These are phyloP conservation scores for Capronia americana DNA, from an alignment of 2,329 filamentous ascomycete species.

Conservation along the genomic window DNA sequence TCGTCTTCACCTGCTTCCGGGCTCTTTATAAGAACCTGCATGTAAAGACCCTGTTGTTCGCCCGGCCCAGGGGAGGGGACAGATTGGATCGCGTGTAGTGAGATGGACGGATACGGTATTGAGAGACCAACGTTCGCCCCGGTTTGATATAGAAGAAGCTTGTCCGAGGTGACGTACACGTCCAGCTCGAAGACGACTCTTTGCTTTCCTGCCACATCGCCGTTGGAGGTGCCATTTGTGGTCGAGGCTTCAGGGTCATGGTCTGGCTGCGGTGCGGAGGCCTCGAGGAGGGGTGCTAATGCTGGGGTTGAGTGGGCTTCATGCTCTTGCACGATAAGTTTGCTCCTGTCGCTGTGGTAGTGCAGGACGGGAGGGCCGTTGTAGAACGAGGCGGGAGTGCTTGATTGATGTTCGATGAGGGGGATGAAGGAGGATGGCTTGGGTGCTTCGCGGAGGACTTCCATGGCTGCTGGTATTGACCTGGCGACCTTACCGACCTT, in stretches of 20 bases:
- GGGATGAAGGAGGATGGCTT: constrained; percentile 50
- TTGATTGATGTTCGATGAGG: constrained; percentile 54
- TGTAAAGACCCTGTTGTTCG: constrained; percentile 53
- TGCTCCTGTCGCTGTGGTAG: constrained; percentile 54
- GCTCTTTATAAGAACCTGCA: constrained; percentile 48
- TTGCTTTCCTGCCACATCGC: constrained; percentile 29
- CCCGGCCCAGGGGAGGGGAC: constrained; percentile 45
- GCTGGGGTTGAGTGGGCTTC: constrained; percentile 48
- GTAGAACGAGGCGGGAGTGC: constrained; percentile 57
- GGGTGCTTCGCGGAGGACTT: constrained; percentile 49
- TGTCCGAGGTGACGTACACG: constrained; percentile 57
- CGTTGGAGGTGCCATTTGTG: constrained; percentile 32
- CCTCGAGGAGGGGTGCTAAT: constrained; percentile 40
- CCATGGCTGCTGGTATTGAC: constrained; percentile 45
- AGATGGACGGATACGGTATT: constrained; percentile 57
- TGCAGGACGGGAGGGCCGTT: constrained; percentile 54
- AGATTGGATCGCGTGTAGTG: constrained; percentile 56
- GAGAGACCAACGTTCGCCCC: constrained; percentile 48
- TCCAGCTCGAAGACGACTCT: constrained; percentile 50
- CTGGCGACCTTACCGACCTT: neutral
- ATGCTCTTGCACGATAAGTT: constrained; percentile 50
- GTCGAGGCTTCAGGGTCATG: constrained; percentile 28
- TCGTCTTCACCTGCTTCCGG: constrained; percentile 45
- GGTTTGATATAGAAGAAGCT: constrained; percentile 52
- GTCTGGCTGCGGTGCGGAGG: constrained; percentile 12